These are phyloP conservation scores for Vitis riparia DNA, from an alignment of 164 flowering plant species.

Conservation along the genomic window DNA sequence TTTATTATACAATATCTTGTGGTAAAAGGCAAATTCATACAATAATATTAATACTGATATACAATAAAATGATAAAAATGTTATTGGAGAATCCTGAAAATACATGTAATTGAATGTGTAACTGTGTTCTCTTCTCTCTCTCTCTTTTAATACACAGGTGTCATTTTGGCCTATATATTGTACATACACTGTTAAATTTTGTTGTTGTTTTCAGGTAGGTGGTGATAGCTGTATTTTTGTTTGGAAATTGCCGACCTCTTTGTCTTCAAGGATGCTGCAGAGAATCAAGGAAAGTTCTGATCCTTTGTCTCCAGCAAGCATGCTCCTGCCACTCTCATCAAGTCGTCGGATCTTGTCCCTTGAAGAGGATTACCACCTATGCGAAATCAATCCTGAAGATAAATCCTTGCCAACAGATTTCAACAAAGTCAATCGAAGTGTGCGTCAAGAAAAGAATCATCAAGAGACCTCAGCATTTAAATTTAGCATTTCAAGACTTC, in stretches of 20 bases:
- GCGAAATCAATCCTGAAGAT: slow-evolving; percentile 11
- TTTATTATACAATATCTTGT: no score
- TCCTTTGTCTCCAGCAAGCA: slow-evolving; percentile 33
- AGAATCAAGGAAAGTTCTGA: slow-evolving; percentile 34
- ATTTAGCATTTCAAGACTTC: slow-evolving; percentile 77
- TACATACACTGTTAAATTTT: not conserved
- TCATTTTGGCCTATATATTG: not conserved
- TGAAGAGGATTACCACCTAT: slow-evolving; percentile 22
- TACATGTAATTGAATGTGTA: no score
- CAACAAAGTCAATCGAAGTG: slow-evolving; percentile 11
- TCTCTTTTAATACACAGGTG: not conserved
- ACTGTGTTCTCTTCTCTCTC: not conserved
- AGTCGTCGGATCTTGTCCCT: slow-evolving; percentile 18
- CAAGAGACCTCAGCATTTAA: slow-evolving; percentile 38
- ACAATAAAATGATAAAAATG: no score
- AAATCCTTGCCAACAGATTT: slow-evolving; percentile 5
- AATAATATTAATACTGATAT: no score
- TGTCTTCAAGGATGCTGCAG: slow-evolving; percentile 54
- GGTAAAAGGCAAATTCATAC: no score
- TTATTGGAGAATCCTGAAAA: no score
- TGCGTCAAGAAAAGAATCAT: slow-evolving; percentile 11
- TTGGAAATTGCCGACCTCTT: slow-evolving; percentile 57
- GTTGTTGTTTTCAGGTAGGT: slow-evolving; percentile 46
- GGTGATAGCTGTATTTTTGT: slow-evolving; percentile 80
- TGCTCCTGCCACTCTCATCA: slow-evolving; percentile 17